A percentile compares a stretch with the other conserved stretches of the same genome.
Conservation (phyloP, 805 yeast species). For the Monosporozyma aquatica region DNA sequence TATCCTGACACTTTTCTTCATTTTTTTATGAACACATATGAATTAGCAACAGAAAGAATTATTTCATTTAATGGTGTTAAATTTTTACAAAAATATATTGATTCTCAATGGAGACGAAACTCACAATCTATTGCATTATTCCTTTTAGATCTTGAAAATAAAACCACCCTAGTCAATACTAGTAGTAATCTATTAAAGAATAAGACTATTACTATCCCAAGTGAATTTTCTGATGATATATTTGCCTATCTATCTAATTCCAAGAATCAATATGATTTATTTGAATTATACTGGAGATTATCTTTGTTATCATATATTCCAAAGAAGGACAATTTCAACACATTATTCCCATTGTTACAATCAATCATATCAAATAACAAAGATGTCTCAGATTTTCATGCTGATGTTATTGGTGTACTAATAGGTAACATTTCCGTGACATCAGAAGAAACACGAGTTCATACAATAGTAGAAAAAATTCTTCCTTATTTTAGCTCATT, state of each 20-base stretch:
- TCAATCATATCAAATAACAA: background rate
- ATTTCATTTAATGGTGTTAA: conserved; percentile 34
- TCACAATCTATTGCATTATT: conserved; percentile 36
- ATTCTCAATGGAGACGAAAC: conserved; percentile 33
- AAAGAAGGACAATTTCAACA: conserved; percentile 16
- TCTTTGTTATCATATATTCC: conserved; percentile 34
- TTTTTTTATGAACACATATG: conserved; percentile 30
- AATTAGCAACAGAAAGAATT: conserved; percentile 37
- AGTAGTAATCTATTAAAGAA: conserved; percentile 24
- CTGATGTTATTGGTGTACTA: conserved; percentile 37
- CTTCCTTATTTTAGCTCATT: conserved; percentile 21
- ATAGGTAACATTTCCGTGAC: conserved; percentile 29
- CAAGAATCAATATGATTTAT: conserved; percentile 10
- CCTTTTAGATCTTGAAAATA: conserved; percentile 30
- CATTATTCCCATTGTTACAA: conserved; percentile 4
- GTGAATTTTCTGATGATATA: conserved; percentile 13
- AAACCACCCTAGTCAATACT: background rate
- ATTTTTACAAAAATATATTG: conserved; percentile 42
- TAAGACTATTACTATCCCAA: conserved; percentile 28
- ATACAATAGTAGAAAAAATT: conserved; percentile 13
- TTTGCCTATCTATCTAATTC: conserved; percentile 3
- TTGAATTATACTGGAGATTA: conserved; percentile 46
- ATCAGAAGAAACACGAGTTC: conserved; percentile 12
- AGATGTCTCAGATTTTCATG: conserved; percentile 22
- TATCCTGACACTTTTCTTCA: conserved; percentile 42